Evolutionary conservation across 2,329 filamentous ascomycete genomes (phyloP), one percentile per base, ranked within the genome.

Genomic region (Fusarium sp.): DNA sequence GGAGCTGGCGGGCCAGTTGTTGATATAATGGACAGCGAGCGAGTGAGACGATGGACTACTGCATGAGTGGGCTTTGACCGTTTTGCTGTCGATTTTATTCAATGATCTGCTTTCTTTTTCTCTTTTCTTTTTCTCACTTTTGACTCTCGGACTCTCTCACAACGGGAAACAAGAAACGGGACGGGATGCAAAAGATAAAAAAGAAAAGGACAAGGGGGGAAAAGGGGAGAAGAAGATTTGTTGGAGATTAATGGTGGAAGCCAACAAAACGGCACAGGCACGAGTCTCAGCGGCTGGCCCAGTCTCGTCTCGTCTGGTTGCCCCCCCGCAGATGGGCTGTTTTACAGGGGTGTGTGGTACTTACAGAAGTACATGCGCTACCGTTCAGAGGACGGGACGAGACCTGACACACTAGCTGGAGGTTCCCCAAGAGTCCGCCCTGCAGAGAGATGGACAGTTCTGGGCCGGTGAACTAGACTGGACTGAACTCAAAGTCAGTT

Each of bases 221-320:
- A 15, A 27, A 56, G 29, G 62, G 38, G 54, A 65, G 45, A 40
- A 38, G 47, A 43, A 61, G 61, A 65, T 66, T 66, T 25, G 41
- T 40, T 65, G 61, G 62, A 66, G 62, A 65, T 65, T 66, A 65
- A n/a, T 38, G 34, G 34, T n/a, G 34, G 34, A 61, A 49, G 51
- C 45, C 41, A 49, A 48, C 34, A 45, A 20, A 47, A 49, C 44
- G n/a, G 57, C 41, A 55, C 59, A 58, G 62, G 62, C 52, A 61
- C 54, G 58, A 61, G 63, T 66, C 55, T 62, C 63, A 66, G 63
- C 47, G 62, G 52, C 24, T 52, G 27, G 41, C 18, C 56, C 38
- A 25, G 41, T 43, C 47, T 49, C 15, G 59, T 30, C 29, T 29
- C 16, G 52, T 32, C 52, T 25, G 48, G 44, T 60, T 51, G 11